phyloP scores from a whole-genome alignment of 441 rosid genomes.

The Adansonia madagascariensis region DNA sequence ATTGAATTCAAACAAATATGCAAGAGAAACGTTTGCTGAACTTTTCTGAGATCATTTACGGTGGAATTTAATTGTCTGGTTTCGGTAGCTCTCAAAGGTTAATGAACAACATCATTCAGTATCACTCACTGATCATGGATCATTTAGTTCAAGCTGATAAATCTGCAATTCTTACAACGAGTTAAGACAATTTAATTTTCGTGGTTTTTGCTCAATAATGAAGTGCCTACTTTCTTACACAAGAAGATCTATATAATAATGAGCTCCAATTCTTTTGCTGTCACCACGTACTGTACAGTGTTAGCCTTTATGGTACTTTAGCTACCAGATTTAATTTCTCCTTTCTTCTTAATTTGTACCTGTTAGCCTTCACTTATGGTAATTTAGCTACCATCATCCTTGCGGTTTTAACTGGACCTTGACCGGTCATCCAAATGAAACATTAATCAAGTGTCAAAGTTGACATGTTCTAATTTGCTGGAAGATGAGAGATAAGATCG shows the following conservation, averaged over 20 bases:
- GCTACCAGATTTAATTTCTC: neutral
- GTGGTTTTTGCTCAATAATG: neutral
- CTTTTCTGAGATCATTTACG: neutral
- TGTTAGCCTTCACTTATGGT: neutral
- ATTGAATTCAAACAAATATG: neutral
- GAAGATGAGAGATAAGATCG: neutral
- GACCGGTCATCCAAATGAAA: no score
- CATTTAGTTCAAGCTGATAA: neutral
- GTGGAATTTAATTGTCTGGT: neutral
- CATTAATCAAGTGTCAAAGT: neutral
- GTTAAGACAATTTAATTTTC: neutral
- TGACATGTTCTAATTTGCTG: neutral
- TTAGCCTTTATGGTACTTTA: no score
- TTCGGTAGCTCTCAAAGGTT: neutral
- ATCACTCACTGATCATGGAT: neutral
- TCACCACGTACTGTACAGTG: neutral
- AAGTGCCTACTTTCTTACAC: conserved; percentile 4
- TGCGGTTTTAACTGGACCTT: no score
- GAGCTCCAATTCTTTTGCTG: neutral
- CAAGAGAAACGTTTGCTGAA: neutral
- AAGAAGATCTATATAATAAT: neutral
- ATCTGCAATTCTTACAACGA: neutral
- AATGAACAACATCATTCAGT: neutral
- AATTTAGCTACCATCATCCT: neutral
- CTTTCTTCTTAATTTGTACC: neutral